Percentiles rank a stretch among this genome's conserved stretches.
Conservation (phyloP, 495 filamentous ascomycete species). For the Coniosporium apollinis region DNA sequence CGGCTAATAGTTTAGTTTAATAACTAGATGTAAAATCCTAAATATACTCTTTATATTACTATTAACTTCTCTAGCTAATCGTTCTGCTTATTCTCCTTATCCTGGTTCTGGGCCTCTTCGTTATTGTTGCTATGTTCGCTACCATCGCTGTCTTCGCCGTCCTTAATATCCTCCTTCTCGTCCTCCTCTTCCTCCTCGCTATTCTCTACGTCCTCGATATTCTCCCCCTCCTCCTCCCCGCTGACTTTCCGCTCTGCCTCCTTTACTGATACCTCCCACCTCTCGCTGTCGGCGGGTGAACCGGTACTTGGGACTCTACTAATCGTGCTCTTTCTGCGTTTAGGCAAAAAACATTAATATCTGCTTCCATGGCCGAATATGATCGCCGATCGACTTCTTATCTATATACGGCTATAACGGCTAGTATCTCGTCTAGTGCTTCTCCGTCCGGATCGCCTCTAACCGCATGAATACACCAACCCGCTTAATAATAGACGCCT, state of each 20-base stretch:
- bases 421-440: background rate
- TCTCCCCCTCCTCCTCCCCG: background rate
- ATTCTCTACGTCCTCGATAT: background rate
- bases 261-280: background rate
- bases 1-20: slow-evolving; percentile 5
- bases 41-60: slow-evolving; percentile 1
- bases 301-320: slow-evolving; percentile 4
- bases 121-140: too few species aligned
- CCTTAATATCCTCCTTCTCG: too few species aligned
- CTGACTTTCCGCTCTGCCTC: background rate
- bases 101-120: background rate
- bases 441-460: background rate
- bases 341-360: slow-evolving; percentile 10
- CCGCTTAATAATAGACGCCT: slow-evolving; percentile 2
- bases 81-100: background rate
- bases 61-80: too few species aligned
- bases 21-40: slow-evolving; percentile 5
- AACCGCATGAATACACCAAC: background rate
- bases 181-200: background rate
- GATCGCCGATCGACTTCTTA: slow-evolving; percentile 1
- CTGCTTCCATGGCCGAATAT: slow-evolving; percentile 5
- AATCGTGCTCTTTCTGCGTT: slow-evolving; percentile 4
- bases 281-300: slow-evolving; percentile 4
- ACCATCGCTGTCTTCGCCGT: too few species aligned
- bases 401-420: background rate